Percentiles rank a stretch among this genome's conserved stretches.
Evolutionary conservation across 202 grass and related monocot genomes (phyloP).

Genomic region (Musa balbisiana): DNA sequence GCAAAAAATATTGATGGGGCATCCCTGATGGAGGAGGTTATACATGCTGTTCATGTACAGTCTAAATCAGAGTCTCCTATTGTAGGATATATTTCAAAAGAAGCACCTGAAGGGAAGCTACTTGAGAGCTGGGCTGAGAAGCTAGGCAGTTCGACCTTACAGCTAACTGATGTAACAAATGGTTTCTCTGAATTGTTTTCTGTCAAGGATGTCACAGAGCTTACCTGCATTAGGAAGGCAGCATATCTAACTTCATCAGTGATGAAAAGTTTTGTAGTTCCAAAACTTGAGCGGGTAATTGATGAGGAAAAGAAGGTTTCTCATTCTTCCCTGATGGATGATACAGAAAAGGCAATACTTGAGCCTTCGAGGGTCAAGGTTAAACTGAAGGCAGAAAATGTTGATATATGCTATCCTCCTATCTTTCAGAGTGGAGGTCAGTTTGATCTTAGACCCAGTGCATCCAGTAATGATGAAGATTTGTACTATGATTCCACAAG

Average conservation of each 20-base stretch:
- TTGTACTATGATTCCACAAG: conserved; percentile 63
- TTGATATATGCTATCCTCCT: conserved; percentile 80
- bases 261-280: conserved; percentile 69
- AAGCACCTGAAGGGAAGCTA: conserved; percentile 61
- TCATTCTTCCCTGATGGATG: conserved; percentile 64
- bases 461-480: conserved; percentile 58
- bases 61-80: conserved; percentile 36
- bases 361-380: conserved; percentile 58
- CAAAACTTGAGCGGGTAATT: conserved; percentile 59
- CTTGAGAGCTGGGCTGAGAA: conserved; percentile 54
- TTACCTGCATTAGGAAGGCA: too few relatives aligned
- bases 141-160: conserved; percentile 34
- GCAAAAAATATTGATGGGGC: conserved; percentile 49
- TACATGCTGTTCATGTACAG: conserved; percentile 32
- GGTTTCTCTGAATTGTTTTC: conserved; percentile 61
- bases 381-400: conserved; percentile 62
- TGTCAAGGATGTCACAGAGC: background rate
- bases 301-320: conserved; percentile 44
- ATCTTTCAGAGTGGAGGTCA: conserved; percentile 74
- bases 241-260: conserved; percentile 21
- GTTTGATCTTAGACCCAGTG: conserved; percentile 60
- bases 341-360: conserved; percentile 59
- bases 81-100: conserved; percentile 57
- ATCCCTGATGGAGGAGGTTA: conserved; percentile 50
- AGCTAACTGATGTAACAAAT: conserved; percentile 41